A percentile compares a stretch with the other conserved stretches of the same genome.
Evolutionary conservation across 345 rosid genomes (phyloP).

Genomic region (Eucalyptus caleyi): DNA sequence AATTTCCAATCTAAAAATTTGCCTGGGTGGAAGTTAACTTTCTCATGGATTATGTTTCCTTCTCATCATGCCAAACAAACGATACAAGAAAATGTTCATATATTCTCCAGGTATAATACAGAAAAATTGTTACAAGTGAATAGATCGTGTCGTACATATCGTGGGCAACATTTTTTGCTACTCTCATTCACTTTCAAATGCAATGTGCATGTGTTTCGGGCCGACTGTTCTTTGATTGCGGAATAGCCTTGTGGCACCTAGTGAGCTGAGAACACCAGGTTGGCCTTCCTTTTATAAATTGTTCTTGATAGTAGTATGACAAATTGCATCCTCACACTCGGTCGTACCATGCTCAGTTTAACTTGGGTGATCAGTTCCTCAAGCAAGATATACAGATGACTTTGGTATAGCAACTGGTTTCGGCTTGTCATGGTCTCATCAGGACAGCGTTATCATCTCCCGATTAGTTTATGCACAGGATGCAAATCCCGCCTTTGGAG

Average conservation of each 20-base stretch:
- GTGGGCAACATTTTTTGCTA: not conserved
- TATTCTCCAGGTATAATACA: not conserved
- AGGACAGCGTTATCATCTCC: fast-evolving
- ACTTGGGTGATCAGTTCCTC: not conserved
- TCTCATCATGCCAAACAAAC: not conserved
- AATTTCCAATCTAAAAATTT: not conserved
- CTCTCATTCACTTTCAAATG: not conserved
- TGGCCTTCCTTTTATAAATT: not conserved
- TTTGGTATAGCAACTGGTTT: not conserved
- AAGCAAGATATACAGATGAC: not conserved
- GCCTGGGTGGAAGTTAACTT: not conserved
- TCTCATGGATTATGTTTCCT: not conserved
- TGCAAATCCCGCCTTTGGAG: not conserved
- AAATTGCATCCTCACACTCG: not conserved
- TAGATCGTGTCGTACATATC: not conserved
- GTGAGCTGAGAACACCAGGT: not conserved
- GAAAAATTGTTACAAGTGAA: not conserved
- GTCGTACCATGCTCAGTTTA: not conserved
- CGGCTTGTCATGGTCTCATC: not conserved
- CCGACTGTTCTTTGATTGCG: fast-evolving
- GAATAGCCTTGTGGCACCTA: not conserved
- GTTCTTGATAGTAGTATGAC: not conserved
- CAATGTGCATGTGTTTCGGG: not conserved
- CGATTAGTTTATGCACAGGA: not conserved
- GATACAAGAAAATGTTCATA: not conserved